Base-by-base conservation (phyloP, 139 green algal species). In the Coccomyxa sp. region DNA sequence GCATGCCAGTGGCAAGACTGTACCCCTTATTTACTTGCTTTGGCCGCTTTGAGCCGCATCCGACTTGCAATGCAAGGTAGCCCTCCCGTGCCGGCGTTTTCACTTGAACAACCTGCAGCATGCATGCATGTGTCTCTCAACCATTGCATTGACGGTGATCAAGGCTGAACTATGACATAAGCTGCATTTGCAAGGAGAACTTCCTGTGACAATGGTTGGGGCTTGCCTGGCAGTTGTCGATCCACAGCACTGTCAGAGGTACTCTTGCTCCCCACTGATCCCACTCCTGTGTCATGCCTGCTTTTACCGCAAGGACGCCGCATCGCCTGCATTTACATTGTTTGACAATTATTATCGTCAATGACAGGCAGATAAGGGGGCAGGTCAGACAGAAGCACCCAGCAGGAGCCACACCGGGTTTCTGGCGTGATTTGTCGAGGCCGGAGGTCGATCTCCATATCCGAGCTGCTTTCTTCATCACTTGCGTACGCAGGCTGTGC, bases 281-380 rank as follows among this genome's bases (percentile, higher is more conserved):
- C 97, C 97, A 99, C 76, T 95, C 92, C 83, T 96, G 91, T 13
- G 94, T 99, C 97, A 99, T 99, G 80, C 97, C 97, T 0, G 90
- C 94, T 88, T 99, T 99, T 25, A 98, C 86, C 0, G 94, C 97
- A 17, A 99, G 91, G 76, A 94, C 85, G 0, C 97, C 97, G 0
- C 91, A 91, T 21, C 97, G 88, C 28, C 87, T 80, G 0, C 89
- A 74, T 10, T 27, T 9, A 74, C 1, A 74, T 51, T 51, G 3
- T 51, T 51, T 51, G 38, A 11, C 3, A 51, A 51, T 51, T 3
- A 51, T 51, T 51, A 51, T 51, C 38, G 38, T 7, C 38, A 51
- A 11, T 11, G 3, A 51, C 3, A 51, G 38, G 38, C 38, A 51
- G 38, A 51, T 51, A 51, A 51, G 3, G 7, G 38, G 38, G 38